Conservation (phyloP, 129 eudicot genomes). For the Chrysanthemum makinoi region DNA sequence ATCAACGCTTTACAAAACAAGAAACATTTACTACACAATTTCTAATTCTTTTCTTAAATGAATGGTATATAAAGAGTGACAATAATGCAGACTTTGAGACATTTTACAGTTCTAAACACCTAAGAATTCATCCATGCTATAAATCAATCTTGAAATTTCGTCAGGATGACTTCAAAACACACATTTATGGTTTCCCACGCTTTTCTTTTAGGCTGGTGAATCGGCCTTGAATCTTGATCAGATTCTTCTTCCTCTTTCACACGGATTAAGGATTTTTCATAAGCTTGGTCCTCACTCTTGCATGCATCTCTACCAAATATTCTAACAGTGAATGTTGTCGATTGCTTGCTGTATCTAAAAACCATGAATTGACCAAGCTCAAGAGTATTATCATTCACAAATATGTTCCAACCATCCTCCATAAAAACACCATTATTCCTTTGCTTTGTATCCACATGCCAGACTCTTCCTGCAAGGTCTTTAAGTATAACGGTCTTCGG, state of each 20-base stretch:
- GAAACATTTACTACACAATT: no score
- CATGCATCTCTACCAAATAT: constrained; percentile 34
- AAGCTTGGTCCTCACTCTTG: constrained; percentile 19
- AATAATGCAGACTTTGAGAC: no score
- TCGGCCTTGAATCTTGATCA: neutral
- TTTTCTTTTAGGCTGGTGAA: constrained; percentile 11
- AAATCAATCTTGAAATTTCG: no score
- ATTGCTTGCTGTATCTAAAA: constrained; percentile 21
- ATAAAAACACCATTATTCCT: constrained; percentile 22
- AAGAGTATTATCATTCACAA: constrained; percentile 27
- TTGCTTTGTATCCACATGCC: constrained; percentile 34
- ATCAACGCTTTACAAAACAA: no score
- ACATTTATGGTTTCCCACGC: neutral
- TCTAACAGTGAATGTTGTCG: constrained; percentile 26
- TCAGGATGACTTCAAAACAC: no score
- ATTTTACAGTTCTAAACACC: no score
- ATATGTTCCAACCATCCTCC: constrained; percentile 36
- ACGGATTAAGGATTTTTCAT: neutral
- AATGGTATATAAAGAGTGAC: no score
- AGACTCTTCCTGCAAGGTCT: constrained; percentile 25
- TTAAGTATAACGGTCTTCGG: constrained; percentile 29
- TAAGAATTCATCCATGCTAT: no score
- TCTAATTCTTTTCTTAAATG: no score
- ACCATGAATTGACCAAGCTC: constrained; percentile 34
- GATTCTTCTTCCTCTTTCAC: constrained; percentile 21